Evolutionary conservation across 768 basidiomycete genomes (phyloP).

Genomic region (Punctularia strigosozonata): DNA sequence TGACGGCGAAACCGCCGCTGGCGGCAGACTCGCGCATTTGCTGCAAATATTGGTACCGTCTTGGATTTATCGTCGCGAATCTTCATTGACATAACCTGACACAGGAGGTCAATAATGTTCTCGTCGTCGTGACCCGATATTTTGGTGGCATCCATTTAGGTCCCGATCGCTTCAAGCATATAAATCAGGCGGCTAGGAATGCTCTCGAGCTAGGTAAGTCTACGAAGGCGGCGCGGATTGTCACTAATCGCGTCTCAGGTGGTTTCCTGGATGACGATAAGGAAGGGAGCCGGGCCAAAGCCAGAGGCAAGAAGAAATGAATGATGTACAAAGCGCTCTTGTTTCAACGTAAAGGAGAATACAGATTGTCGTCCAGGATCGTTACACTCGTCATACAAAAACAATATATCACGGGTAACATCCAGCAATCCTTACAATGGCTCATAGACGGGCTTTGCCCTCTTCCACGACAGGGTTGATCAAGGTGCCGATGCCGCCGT

Average conservation of each 20-base stretch:
- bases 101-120: constrained; percentile 71
- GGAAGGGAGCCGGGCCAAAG: too few species aligned
- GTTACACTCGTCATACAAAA: too few species aligned
- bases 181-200: constrained; percentile 90
- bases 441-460: constrained; percentile 14
- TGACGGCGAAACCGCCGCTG: constrained; percentile 89
- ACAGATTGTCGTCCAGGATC: too few species aligned
- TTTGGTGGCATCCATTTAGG: constrained; percentile 90
- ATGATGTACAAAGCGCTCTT: too few species aligned
- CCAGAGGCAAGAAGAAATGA: too few species aligned
- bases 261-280: too few species aligned
- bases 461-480: constrained; percentile 75
- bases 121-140: constrained; percentile 89
- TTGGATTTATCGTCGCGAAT: constrained; percentile 1
- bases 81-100: neutral
- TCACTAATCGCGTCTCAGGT: too few species aligned
- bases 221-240: too few species aligned
- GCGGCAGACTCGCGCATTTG: constrained; percentile 81
- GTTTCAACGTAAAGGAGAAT: too few species aligned
- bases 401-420: too few species aligned
- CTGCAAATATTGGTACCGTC: constrained; percentile 69
- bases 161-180: constrained; percentile 83
- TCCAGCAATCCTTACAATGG: too few species aligned
- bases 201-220: constrained; percentile 82
- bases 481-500: constrained; percentile 66